Base-by-base conservation (phyloP, 169 alveolate species). In the Eimeria falciformis region DNA sequence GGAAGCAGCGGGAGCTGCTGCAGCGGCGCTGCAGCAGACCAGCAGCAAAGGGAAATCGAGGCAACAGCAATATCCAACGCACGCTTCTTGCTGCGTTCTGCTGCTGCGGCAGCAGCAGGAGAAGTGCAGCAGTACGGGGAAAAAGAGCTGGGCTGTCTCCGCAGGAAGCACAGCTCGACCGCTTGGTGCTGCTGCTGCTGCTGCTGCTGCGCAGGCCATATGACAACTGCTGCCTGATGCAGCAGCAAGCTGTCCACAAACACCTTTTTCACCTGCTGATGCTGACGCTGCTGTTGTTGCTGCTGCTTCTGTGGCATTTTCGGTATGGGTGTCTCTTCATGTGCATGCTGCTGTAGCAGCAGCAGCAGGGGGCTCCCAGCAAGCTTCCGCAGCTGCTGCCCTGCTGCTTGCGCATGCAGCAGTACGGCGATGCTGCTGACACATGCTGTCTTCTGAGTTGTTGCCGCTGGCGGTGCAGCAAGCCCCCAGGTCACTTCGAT, bases 1-100 rank as follows among this genome's bases (percentile, higher is more conserved):
- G 87, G 69, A 18, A 78, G 69, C 87, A 78, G 71, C 73, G 87
- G 87, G 27, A 78, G 87, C 21, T 78, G 87, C 87, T 78, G 87
- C 87, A 78, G 87, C 87, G 87, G 87, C 17, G 87, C 69, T 46
- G 69, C 87, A 47, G 87, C 87, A 5, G 71, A 11, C 87, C 87
- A 78, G 87, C 87, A 78, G 69, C 87, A 78, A 43, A 78, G 29
- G 12, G 69, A 78, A 17, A 78, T 50, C 18, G 87, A 66, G 50
- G 87, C 87, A 78, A 69, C 87, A 78, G 69, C 69, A 78, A 58
- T 69, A 37, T 78, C 87, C 12, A 50, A 0, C 5, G 87, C 27
- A 23, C 69, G 71, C 37, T 25, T 2, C 6, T 5, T 21, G 87
- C 71, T 25, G 87, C 66, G 37, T 6, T 69, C 69, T 78, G 87